Evolutionary conservation across 768 basidiomycete species (phyloP), one percentile per base, ranked within the genome.

Genomic region (Cystofilobasidium bisporidii): DNA sequence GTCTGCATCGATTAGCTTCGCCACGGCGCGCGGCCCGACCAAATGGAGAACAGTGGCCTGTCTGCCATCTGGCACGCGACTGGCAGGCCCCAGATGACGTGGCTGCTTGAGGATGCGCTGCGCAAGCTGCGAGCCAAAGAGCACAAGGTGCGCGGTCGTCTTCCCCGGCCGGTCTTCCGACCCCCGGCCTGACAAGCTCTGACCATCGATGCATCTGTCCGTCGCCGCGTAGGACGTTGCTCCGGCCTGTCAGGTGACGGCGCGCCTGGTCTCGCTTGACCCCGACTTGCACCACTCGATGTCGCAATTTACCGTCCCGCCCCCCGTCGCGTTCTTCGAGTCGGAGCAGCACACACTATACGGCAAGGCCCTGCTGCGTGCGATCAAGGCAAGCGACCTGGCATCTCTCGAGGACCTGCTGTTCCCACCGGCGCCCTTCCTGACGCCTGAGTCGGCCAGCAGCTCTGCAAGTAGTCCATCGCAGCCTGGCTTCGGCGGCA

Each of bases 1-100:
- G 40, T 43, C 38, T 36, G 36, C 36, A 5, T 36, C 36, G 36
- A 5, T 12, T 12, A 65, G 64, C 64, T 65, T 38, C 11, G 38
- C 6, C 56, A 65, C 22, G 64, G 64, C 17, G 64, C 64, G 33
- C 64, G 64, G 24, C 64, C 64, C 10, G 64, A 65, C 33, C 55
- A 22, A 32, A 65, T 45, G 26, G 64, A 65, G 33, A 47, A 32
- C 38, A 41, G 57, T 43, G 64, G 64, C 9, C 38, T 58, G 40
- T 45, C 41, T 2, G 64, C 64, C 20, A 47, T 65, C 43, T 40
- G 57, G 64, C 57, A 65, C 33, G 36, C 64, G 18, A 30, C 57
- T n/a, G 64, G 38, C 1, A 57, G 53, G 28, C 64, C 64, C 9
- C 56, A 58, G 45, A 65, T 65, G 43, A 45, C 55, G 5, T 65